A percentile compares a stretch with the other conserved stretches of the same genome.
Evolutionary conservation across 2,329 filamentous ascomycete genomes (phyloP).

Genomic region (Aspergillus jensenii): DNA sequence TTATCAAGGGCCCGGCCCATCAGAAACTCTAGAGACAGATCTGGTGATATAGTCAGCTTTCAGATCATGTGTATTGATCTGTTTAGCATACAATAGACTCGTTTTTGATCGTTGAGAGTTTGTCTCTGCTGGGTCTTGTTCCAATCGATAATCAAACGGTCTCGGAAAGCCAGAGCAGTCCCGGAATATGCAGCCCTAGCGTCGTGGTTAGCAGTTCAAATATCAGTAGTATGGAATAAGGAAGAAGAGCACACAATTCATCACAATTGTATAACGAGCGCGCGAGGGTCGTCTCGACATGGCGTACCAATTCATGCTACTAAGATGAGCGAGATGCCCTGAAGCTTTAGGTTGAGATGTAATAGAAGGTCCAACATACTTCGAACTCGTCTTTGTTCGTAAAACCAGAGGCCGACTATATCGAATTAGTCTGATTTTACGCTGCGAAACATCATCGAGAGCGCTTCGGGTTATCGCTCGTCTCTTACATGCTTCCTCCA

Average conservation of each 20-base stretch:
- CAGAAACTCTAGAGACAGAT: conserved; percentile 93
- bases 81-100: conserved; percentile 73
- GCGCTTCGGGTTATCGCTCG: not conserved
- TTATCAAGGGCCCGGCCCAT: conserved; percentile 98
- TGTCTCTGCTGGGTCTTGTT: conserved; percentile 97
- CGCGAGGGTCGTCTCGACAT: conserved; percentile 94
- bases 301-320: conserved; percentile 74
- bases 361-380: conserved; percentile 33
- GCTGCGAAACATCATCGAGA: not conserved
- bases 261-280: conserved; percentile 98
- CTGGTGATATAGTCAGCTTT: conserved; percentile 33
- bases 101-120: conserved; percentile 85
- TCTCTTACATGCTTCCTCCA: conserved; percentile 61
- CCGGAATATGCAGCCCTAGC: conserved; percentile 80
- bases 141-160: conserved; percentile 92
- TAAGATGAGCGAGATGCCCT: conserved; percentile 20
- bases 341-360: not conserved
- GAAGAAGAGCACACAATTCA: conserved; percentile 57
- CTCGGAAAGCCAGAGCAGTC: conserved; percentile 86
- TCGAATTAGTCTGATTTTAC: conserved; percentile 9
- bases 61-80: not conserved
- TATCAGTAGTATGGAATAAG: not conserved
- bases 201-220: not conserved
- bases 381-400: conserved; percentile 76
- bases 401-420: conserved; percentile 67